Conservation (phyloP, 495 filamentous ascomycete species). For the Hypomontagnella monticulosa region DNA sequence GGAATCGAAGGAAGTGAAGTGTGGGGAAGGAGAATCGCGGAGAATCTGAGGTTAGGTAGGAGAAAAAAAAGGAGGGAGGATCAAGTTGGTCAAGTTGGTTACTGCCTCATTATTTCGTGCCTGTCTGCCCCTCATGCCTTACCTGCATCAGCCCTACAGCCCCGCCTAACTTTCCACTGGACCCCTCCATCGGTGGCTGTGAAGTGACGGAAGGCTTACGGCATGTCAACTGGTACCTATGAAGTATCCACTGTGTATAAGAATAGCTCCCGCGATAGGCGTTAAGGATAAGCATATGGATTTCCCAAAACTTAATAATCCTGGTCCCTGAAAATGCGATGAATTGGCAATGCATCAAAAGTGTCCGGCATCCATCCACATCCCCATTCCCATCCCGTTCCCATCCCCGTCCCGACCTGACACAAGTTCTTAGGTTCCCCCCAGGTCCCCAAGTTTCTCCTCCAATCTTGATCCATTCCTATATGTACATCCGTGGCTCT, state of each 20-base stretch:
- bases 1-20: neutral
- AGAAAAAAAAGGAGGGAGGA: neutral
- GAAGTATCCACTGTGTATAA: neutral
- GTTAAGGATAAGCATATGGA: constrained; percentile 19
- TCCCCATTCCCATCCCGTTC: neutral
- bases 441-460: neutral
- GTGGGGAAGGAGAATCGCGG: neutral
- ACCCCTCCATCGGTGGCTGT: constrained; percentile 26
- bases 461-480: neutral
- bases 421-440: neutral
- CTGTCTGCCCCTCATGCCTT: constrained; percentile 6
- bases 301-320: constrained; percentile 6
- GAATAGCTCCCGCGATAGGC: constrained; percentile 20
- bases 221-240: neutral
- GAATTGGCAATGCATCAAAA: constrained; percentile 30
- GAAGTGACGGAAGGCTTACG: neutral
- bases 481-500: constrained; percentile 6
- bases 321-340: constrained; percentile 11
- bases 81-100: too few species aligned
- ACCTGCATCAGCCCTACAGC: constrained; percentile 26
- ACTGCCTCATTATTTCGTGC: neutral
- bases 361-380: too few species aligned
- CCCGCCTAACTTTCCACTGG: constrained; percentile 1
- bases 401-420: neutral
- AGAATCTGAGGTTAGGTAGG: neutral